These are phyloP conservation scores for Heritiera littoralis DNA, from an alignment of 345 rosid species.

Conservation along the genomic window DNA sequence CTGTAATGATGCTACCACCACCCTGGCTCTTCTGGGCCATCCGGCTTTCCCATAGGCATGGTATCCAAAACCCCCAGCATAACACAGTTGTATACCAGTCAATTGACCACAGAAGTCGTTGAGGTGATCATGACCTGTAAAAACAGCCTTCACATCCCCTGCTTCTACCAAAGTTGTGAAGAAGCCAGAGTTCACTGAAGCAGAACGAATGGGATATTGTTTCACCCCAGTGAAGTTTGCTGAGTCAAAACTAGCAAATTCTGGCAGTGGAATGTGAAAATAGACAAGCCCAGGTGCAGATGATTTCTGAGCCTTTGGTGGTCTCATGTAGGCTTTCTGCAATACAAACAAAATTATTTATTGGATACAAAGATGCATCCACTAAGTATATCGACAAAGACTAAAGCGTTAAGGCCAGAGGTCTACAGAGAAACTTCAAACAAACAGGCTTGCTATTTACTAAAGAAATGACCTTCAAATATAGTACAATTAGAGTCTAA, in stretches of 20 bases:
- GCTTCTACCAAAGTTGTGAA: constrained; percentile 73
- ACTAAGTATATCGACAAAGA: neutral
- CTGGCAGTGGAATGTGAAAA: constrained; percentile 93
- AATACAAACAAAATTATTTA: constrained; percentile 12
- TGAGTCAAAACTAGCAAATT: constrained; percentile 55
- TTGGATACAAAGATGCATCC: neutral
- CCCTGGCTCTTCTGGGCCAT: constrained; percentile 83
- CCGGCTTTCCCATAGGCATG: constrained; percentile 95
- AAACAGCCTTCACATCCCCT: constrained; percentile 86
- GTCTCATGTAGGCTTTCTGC: constrained; percentile 61
- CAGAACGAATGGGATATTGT: constrained; percentile 69
- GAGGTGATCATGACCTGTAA: constrained; percentile 85
- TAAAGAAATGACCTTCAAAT: neutral
- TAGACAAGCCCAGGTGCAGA: constrained; percentile 86
- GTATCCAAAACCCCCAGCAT: constrained; percentile 93
- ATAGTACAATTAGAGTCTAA: neutral
- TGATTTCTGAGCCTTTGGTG: constrained; percentile 57
- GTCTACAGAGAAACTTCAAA: neutral
- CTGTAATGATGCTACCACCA: constrained; percentile 71
- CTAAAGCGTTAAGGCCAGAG: neutral
- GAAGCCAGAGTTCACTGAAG: constrained; percentile 86
- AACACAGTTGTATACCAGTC: constrained; percentile 77
- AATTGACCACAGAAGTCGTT: constrained; percentile 82
- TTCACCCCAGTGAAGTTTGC: constrained; percentile 65
- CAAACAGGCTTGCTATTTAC: neutral